phyloP scores from a whole-genome alignment of 163 green algal species.

The Chlamydomonas reinhardtii region DNA sequence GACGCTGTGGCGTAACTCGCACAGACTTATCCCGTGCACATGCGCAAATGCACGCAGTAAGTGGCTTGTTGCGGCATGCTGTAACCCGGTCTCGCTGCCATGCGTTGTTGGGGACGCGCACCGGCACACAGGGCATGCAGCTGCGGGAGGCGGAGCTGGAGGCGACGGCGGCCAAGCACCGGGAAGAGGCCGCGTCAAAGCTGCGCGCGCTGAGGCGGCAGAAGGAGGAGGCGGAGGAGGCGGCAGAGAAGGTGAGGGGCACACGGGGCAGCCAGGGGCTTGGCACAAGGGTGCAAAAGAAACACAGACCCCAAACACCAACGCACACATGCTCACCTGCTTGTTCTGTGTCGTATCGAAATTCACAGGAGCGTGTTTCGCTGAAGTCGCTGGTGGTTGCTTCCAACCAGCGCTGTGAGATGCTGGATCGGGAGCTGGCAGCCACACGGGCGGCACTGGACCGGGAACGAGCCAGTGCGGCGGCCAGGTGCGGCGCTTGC shows the following conservation, averaged over 20 bases:
- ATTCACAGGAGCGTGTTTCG: neutral
- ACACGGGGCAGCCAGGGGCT: too few relatives aligned
- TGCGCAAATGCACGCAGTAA: too few relatives aligned
- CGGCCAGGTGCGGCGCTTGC: constrained; percentile 21
- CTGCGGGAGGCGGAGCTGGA: constrained; percentile 44
- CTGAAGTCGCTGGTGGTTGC: neutral
- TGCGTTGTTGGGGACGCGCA: too few relatives aligned
- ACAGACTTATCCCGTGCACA: too few relatives aligned
- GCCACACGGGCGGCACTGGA: neutral
- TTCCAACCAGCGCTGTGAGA: constrained; percentile 21
- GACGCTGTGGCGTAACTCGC: too few relatives aligned
- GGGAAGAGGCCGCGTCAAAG: constrained; percentile 5
- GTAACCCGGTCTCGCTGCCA: too few relatives aligned
- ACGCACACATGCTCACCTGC: too few relatives aligned
- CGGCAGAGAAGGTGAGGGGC: constrained; percentile 3
- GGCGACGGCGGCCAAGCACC: constrained; percentile 2
- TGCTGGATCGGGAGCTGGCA: constrained; percentile 21
- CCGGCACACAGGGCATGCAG: constrained; percentile 20
- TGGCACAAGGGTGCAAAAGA: too few relatives aligned
- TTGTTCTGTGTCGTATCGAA: too few relatives aligned
- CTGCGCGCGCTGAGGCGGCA: constrained; percentile 9
- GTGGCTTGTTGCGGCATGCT: too few relatives aligned
- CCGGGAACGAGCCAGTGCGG: neutral
- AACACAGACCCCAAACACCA: too few relatives aligned
- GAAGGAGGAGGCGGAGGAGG: constrained; percentile 39